Evolutionary conservation across 805 yeast species (phyloP).

Genomic region (Babjeviella inositovora): DNA sequence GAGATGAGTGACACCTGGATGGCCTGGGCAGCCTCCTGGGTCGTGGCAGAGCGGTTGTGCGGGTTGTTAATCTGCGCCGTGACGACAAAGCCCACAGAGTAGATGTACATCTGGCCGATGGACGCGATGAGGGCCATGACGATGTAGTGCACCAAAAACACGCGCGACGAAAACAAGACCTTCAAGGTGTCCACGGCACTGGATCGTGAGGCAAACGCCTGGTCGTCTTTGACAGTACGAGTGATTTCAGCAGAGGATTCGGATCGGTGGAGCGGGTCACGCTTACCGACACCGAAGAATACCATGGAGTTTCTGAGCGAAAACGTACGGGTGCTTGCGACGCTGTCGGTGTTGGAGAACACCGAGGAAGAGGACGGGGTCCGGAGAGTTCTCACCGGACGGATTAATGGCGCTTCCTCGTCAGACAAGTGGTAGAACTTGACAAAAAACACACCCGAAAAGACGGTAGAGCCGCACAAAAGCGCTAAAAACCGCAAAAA

Average conservation of each 20-base stretch:
- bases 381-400: too few relatives aligned
- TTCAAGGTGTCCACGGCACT: constrained; percentile 8
- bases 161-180: constrained; percentile 9
- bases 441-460: constrained; percentile 27
- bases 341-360: too few relatives aligned
- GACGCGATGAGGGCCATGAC: constrained; percentile 45
- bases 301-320: too few relatives aligned
- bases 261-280: too few relatives aligned
- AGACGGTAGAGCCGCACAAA: constrained; percentile 28
- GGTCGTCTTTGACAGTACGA: too few relatives aligned
- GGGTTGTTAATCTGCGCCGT: constrained; percentile 20
- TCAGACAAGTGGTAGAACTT: too few relatives aligned
- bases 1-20: constrained; percentile 57
- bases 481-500: constrained; percentile 38
- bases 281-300: too few relatives aligned
- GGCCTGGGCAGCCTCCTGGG: constrained; percentile 40
- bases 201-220: constrained; percentile 1
- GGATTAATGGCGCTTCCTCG: too few relatives aligned
- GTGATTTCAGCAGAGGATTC: too few relatives aligned
- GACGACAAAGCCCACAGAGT: constrained; percentile 60
- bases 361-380: too few relatives aligned
- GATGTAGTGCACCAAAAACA: constrained; percentile 34
- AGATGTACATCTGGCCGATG: constrained; percentile 59
- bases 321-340: too few relatives aligned
- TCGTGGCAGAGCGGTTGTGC: constrained; percentile 5